A percentile compares a stretch with the other conserved stretches of the same genome.
These are phyloP conservation scores for Aspergillus amoenus DNA, from an alignment of 2,329 filamentous ascomycete species.

Conservation along the genomic window DNA sequence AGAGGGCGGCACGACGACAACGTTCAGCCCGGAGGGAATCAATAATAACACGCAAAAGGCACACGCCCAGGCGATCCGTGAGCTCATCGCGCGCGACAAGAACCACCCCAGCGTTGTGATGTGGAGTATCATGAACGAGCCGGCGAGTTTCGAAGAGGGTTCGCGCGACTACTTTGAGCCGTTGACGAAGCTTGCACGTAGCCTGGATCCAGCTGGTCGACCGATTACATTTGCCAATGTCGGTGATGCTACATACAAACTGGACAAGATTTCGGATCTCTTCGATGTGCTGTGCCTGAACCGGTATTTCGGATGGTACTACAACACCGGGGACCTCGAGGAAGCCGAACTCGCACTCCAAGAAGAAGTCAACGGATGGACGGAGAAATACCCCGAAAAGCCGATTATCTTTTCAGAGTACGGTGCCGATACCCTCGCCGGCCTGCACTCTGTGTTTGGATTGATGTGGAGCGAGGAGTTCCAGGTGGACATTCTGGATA, in stretches of 20 bases:
- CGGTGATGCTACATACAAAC: not conserved
- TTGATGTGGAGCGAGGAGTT: constrained; percentile 33
- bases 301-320: constrained; percentile 1
- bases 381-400: constrained; percentile 23
- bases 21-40: not conserved
- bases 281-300: constrained; percentile 3
- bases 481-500: constrained; percentile 24
- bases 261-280: not conserved
- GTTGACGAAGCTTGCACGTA: not conserved
- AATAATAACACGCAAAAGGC: not conserved
- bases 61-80: not conserved
- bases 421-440: constrained; percentile 29
- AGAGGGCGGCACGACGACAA: not conserved
- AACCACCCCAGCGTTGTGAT: not conserved
- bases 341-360: constrained; percentile 23
- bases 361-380: constrained; percentile 24
- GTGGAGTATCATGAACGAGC: not conserved
- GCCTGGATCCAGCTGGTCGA: not conserved
- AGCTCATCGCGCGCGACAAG: not conserved
- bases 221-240: constrained; percentile 7
- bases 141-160: constrained; percentile 9
- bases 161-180: constrained; percentile 28
- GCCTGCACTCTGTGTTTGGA: constrained; percentile 25
- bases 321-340: constrained; percentile 15
- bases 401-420: constrained; percentile 33